A percentile compares a stretch with the other conserved stretches of the same genome.
phyloP scores from a whole-genome alignment of 441 rosid species.

The Eruca vesicaria region DNA sequence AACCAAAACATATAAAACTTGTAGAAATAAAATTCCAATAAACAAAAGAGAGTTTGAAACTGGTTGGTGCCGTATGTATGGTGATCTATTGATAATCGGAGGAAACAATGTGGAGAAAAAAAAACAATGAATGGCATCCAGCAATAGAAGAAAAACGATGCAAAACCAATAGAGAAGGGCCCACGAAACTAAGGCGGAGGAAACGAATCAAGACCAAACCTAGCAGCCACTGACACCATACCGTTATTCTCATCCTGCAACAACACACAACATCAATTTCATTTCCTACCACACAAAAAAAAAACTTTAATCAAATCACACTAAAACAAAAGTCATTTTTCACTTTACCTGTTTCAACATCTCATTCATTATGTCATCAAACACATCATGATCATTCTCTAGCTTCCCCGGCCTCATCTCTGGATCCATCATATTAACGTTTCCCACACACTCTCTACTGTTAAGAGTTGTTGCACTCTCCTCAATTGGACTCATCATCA shows the following conservation, averaged over 20 bases:
- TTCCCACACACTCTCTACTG: constrained; percentile 44
- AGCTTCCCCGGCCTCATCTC: constrained; percentile 49
- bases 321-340: not conserved
- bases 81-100: not conserved
- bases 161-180: not conserved
- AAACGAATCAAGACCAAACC: constrained; percentile 64
- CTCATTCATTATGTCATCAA: constrained; percentile 67
- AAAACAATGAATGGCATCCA: constrained; percentile 1
- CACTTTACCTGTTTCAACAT: constrained; percentile 66
- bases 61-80: not conserved
- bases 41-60: not conserved
- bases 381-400: constrained; percentile 49
- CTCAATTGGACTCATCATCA: constrained; percentile 39
- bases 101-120: not conserved
- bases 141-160: not conserved
- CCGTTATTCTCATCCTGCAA: constrained; percentile 63
- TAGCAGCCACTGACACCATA: constrained; percentile 50
- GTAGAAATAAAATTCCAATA: not conserved
- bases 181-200: constrained; percentile 32
- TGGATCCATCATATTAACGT: constrained; percentile 35
- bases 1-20: not conserved
- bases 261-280: constrained; percentile 17
- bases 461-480: constrained; percentile 33
- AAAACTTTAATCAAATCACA: not conserved
- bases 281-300: constrained; percentile 5